phyloP scores from a whole-genome alignment of 75 land plant species.

The Azolla pinnata region DNA sequence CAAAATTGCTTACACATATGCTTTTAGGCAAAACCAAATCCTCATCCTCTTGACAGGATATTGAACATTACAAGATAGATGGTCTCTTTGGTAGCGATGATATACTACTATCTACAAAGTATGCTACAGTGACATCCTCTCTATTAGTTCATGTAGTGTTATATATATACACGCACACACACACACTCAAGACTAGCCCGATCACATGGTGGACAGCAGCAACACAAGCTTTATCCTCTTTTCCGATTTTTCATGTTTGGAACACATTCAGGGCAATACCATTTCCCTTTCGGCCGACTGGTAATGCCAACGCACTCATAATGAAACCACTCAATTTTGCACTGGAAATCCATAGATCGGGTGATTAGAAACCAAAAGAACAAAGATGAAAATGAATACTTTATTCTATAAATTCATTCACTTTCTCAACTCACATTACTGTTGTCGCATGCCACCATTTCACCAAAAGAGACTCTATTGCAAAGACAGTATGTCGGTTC shows the following conservation, averaged over 20 bases:
- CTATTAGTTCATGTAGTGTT: too few species aligned
- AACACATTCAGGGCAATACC: slow-evolving; percentile 83
- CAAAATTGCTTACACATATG: too few species aligned
- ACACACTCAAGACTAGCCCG: too few species aligned
- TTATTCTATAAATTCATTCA: neutral
- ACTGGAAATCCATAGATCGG: slow-evolving; percentile 40
- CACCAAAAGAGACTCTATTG: slow-evolving; percentile 88
- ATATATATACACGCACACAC: too few species aligned
- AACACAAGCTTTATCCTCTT: too few species aligned
- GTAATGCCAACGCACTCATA: slow-evolving; percentile 88
- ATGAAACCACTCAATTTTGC: slow-evolving; percentile 98
- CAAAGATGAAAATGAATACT: slow-evolving; percentile 1
- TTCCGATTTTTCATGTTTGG: neutral
- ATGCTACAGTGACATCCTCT: too few species aligned
- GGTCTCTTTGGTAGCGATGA: too few species aligned
- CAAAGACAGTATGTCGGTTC: slow-evolving; percentile 97
- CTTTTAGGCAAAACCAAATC: too few species aligned
- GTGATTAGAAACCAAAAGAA: neutral
- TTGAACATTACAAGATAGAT: too few species aligned
- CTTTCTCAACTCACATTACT: slow-evolving; percentile 38
- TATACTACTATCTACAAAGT: too few species aligned
- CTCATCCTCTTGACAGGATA: too few species aligned
- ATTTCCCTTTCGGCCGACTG: slow-evolving; percentile 88
- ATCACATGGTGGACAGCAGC: too few species aligned
- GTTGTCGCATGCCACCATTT: slow-evolving; percentile 97